Evolutionary conservation across 306 rosid genomes (phyloP).

Genomic region (Malus fusca): DNA sequence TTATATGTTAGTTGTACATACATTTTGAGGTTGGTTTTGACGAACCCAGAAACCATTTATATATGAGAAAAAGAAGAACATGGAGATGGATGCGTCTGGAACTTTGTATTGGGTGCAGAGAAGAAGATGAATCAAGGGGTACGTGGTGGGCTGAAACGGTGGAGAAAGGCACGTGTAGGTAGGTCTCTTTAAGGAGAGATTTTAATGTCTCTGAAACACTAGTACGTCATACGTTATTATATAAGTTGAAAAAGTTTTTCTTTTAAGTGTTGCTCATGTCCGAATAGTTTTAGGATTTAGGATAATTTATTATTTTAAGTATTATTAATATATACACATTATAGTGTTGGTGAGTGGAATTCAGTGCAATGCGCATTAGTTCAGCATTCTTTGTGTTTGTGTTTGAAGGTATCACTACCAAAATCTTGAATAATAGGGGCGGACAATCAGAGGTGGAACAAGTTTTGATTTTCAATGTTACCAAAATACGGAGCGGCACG

Average conservation of each 20-base stretch:
- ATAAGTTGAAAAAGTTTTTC: no score
- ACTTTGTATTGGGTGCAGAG: neutral
- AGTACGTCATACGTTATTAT: no score
- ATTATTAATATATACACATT: neutral
- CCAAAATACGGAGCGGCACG: no score
- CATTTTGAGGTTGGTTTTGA: neutral
- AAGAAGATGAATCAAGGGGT: neutral
- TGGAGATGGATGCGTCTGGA: neutral
- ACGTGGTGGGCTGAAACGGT: neutral
- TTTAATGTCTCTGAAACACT: no score
- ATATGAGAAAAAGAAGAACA: neutral
- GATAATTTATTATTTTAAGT: no score
- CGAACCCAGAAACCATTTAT: neutral
- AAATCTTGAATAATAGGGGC: no score
- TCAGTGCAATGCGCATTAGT: conserved; percentile 1
- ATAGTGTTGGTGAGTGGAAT: conserved; percentile 6
- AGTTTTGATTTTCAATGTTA: no score
- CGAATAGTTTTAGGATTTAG: no score
- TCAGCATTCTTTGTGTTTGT: neutral
- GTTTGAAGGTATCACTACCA: neutral
- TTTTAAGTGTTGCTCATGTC: no score
- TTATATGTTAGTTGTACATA: neutral
- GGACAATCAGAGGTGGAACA: no score
- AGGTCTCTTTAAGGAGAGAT: neutral
- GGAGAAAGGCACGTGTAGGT: neutral